Evolutionary conservation across 1,284 basidiomycete species (phyloP).

Genomic region (Amanita bisporigera): DNA sequence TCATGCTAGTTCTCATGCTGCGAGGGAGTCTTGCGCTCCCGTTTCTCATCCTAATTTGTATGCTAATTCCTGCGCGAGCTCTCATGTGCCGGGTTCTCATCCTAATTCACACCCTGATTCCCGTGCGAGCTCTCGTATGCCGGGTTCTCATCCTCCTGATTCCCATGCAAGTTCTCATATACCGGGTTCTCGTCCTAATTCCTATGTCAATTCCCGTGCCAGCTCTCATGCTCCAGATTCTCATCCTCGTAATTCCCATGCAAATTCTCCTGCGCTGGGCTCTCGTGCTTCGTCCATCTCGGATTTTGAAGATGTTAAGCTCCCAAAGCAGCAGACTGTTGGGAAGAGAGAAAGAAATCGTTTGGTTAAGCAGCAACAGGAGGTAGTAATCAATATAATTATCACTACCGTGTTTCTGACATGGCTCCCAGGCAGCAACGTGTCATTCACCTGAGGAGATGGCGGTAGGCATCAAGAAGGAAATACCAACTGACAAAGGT

Average conservation of each 20-base stretch:
- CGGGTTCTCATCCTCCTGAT: too few relatives aligned
- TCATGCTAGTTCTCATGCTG: too few relatives aligned
- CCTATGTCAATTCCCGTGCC: too few relatives aligned
- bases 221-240: too few relatives aligned
- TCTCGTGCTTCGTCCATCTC: not conserved
- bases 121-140: not conserved
- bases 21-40: too few relatives aligned
- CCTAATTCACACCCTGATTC: not conserved
- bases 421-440: not conserved
- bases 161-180: too few relatives aligned
- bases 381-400: not conserved
- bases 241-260: too few relatives aligned
- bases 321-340: not conserved
- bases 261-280: too few relatives aligned
- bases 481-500: not conserved
- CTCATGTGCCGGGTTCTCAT: not conserved
- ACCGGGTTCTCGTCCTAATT: too few relatives aligned
- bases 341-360: not conserved
- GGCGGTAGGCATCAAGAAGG: not conserved
- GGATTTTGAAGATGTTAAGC: not conserved
- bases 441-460: not conserved
- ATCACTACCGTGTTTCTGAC: not conserved
- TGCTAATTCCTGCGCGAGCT: too few relatives aligned
- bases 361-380: not conserved
- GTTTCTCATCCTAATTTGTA: too few relatives aligned